Conservation (phyloP, 352 stramenopile genomes). For the Globisporangium nagaii region DNA sequence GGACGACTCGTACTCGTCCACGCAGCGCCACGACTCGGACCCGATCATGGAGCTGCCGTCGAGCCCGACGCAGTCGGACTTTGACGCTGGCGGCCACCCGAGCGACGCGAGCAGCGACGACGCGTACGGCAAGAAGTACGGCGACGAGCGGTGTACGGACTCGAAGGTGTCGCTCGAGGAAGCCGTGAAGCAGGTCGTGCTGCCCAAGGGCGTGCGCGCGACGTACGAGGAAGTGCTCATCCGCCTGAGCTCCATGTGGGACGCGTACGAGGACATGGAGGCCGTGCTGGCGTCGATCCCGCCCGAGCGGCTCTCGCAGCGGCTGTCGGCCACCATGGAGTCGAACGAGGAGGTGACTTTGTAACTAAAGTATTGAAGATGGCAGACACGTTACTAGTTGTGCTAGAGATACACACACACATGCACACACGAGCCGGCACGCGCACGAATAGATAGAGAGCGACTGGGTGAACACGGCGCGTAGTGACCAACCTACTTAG, state of each 20-base stretch:
- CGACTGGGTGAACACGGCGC: not conserved
- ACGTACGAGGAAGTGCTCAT: conserved; percentile 76
- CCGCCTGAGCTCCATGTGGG: conserved; percentile 77
- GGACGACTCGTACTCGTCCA: conserved; percentile 60
- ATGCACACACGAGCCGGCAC: no score
- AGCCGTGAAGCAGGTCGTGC: conserved; percentile 75
- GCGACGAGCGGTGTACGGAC: conserved; percentile 64
- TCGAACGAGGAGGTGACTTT: conserved; percentile 14
- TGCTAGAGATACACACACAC: no score
- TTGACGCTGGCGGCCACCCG: conserved; percentile 13
- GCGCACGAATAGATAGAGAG: not conserved
- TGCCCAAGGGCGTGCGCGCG: conserved; percentile 38
- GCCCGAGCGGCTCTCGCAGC: conserved; percentile 40
- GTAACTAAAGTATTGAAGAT: conserved; percentile 8
- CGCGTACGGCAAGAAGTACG: conserved; percentile 35
- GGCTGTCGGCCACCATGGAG: conserved; percentile 24
- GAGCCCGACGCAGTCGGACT: conserved; percentile 33
- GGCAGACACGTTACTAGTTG: no score
- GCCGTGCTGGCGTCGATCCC: conserved; percentile 45
- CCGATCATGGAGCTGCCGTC: conserved; percentile 27
- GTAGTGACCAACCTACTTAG: no score
- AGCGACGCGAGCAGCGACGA: conserved; percentile 22
- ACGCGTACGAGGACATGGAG: conserved; percentile 52
- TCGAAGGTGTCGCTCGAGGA: conserved; percentile 60
- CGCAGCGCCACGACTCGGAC: conserved; percentile 51